Conservation (phyloP, 2,329 filamentous ascomycete genomes). For the Colletotrichum plurivorum region DNA sequence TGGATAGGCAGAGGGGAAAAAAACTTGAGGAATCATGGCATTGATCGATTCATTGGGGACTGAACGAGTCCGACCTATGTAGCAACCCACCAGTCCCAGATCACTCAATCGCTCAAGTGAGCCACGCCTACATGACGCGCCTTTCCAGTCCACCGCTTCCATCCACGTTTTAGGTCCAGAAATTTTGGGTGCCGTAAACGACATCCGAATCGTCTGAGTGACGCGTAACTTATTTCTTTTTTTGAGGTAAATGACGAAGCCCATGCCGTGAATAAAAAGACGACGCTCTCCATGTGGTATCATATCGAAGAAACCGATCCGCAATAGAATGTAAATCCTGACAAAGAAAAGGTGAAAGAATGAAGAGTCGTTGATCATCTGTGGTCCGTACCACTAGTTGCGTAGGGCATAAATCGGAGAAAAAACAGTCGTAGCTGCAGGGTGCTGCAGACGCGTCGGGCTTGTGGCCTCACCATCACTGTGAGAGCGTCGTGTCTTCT, state of each 20-base stretch:
- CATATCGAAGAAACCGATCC: conserved; percentile 39
- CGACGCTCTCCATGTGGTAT: conserved; percentile 41
- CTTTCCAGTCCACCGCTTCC: conserved; percentile 11
- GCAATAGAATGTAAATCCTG: conserved; percentile 35
- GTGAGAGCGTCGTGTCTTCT: conserved; percentile 24
- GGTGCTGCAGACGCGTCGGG: conserved; percentile 12
- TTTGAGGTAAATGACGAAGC: conserved; percentile 32
- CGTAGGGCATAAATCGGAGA: conserved; percentile 24
- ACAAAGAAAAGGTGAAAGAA: conserved; percentile 28
- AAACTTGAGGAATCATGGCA: conserved; percentile 8
- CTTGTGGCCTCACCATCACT: neutral
- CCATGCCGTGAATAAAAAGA: conserved; percentile 22
- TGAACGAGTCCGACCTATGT: neutral
- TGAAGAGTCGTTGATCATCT: conserved; percentile 35
- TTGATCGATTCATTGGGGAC: conserved; percentile 13
- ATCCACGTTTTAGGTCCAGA: conserved; percentile 5
- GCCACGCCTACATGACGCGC: conserved; percentile 12
- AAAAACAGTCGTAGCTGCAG: conserved; percentile 22
- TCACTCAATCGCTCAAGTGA: neutral
- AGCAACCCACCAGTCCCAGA: neutral
- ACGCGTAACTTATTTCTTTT: neutral
- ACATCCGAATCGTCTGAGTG: conserved; percentile 9
- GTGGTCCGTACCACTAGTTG: conserved; percentile 5
- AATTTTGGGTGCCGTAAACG: conserved; percentile 7
- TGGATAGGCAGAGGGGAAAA: neutral